Evolutionary conservation across 352 stramenopile genomes (phyloP).

Genomic region (Globisporangium uncinulatum): DNA sequence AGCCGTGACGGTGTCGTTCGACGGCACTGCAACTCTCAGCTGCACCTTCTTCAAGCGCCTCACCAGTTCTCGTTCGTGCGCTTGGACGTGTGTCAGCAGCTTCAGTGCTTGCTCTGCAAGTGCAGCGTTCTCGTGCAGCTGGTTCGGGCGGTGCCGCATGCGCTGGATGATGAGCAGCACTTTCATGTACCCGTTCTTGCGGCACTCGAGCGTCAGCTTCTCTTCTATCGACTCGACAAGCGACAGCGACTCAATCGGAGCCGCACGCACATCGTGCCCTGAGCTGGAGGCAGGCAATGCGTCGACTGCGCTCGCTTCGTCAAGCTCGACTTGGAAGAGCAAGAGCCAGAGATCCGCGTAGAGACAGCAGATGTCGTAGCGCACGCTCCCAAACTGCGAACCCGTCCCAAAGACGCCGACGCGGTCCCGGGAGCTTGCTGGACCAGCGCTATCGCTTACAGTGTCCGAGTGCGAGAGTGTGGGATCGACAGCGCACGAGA

Average conservation of each 20-base stretch:
- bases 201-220: conserved; percentile 36
- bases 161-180: conserved; percentile 40
- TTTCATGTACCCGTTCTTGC: conserved; percentile 46
- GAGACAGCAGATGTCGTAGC: conserved; percentile 54
- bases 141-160: conserved; percentile 16
- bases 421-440: conserved; percentile 15
- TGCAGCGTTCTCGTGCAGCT: conserved; percentile 14
- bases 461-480: conserved; percentile 13
- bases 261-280: background rate
- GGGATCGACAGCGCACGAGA: conserved; percentile 21
- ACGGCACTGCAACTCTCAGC: background rate
- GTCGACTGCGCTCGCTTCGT: conserved; percentile 32
- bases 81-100: conserved; percentile 29
- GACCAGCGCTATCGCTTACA: background rate
- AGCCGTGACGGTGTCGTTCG: background rate
- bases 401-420: conserved; percentile 51
- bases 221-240: conserved; percentile 16
- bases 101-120: conserved; percentile 38
- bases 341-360: conserved; percentile 47
- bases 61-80: conserved; percentile 38
- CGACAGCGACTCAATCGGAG: conserved; percentile 4
- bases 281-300: conserved; percentile 6
- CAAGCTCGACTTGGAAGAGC: conserved; percentile 51
- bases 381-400: conserved; percentile 38
- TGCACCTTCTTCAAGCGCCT: background rate